Evolutionary conservation across 2,329 filamentous ascomycete species (phyloP).

Genomic region (Ophiognomonia clavigignenti-juglandacearum): DNA sequence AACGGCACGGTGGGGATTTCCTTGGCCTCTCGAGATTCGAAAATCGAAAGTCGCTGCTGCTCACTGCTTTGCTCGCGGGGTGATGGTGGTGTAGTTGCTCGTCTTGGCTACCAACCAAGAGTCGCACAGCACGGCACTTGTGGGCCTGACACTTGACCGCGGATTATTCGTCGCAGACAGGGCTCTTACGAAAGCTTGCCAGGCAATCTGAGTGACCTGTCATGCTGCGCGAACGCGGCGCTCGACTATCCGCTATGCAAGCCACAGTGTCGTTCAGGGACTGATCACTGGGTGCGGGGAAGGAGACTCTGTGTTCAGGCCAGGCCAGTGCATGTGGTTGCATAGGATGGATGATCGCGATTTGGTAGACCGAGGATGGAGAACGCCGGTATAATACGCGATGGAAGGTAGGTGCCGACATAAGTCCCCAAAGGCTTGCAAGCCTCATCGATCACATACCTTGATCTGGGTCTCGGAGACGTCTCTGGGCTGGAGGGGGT

Average conservation of each 20-base stretch:
- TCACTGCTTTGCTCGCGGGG: conserved; percentile 48
- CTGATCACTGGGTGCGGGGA: conserved; percentile 27
- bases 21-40: conserved; percentile 2
- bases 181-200: conserved; percentile 42
- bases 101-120: conserved; percentile 24
- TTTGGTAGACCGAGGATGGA: conserved; percentile 19
- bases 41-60: conserved; percentile 28
- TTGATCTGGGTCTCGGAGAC: conserved; percentile 97
- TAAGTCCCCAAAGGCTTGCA: conserved; percentile 62
- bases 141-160: conserved; percentile 21
- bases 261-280: conserved; percentile 5
- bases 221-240: conserved; percentile 44
- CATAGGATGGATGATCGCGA: conserved; percentile 17
- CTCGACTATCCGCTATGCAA: conserved; percentile 49
- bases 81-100: conserved; percentile 26
- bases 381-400: conserved; percentile 24
- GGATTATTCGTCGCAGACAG: conserved; percentile 13
- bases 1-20: not conserved
- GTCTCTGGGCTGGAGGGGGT: conserved; percentile 72
- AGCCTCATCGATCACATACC: conserved; percentile 97
- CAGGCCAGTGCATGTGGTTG: conserved; percentile 12
- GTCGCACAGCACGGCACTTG: conserved; percentile 14
- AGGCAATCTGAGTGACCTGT: conserved; percentile 39
- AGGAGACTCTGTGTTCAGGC: conserved; percentile 32
- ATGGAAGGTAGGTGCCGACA: conserved; percentile 53